Evolutionary conservation across 2,329 filamentous ascomycete genomes (phyloP).

Genomic region (Aureobasidium subglaciale): DNA sequence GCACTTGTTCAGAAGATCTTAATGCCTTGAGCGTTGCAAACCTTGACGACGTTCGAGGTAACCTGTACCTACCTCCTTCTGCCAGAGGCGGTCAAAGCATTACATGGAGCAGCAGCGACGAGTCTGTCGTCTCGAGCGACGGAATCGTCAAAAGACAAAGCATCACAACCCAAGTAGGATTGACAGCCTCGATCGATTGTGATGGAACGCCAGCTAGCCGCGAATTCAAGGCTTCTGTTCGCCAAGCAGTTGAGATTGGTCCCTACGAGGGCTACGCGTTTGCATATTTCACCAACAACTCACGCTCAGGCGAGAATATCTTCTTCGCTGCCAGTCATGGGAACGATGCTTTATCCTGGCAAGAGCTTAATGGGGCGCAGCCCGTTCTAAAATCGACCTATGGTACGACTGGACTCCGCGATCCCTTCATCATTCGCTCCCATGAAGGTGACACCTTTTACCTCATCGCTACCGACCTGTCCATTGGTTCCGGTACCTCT

Average conservation of each 20-base stretch:
- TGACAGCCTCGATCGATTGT: neutral
- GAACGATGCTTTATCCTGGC: conserved; percentile 47
- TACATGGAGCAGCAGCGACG: neutral
- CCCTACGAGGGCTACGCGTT: conserved; percentile 40
- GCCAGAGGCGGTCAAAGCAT: neutral
- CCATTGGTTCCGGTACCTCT: conserved; percentile 48
- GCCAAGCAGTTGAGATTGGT: neutral
- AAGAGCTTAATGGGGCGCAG: conserved; percentile 42
- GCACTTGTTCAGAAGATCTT: neutral
- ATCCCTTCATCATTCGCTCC: conserved; percentile 48
- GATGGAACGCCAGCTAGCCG: neutral
- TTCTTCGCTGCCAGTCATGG: conserved; percentile 47
- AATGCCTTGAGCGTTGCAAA: neutral
- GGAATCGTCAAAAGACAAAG: neutral
- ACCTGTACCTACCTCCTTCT: neutral
- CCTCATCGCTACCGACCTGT: conserved; percentile 47
- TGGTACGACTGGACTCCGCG: conserved; percentile 45
- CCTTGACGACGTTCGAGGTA: neutral
- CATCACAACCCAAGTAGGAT: neutral
- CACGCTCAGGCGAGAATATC: conserved; percentile 44
- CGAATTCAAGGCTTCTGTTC: neutral
- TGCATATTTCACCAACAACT: conserved; percentile 45
- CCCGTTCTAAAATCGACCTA: conserved; percentile 40
- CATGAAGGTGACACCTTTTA: conserved; percentile 46
- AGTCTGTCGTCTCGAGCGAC: neutral